Percentiles rank a stretch among this genome's conserved stretches.
phyloP scores from a whole-genome alignment of 2,329 filamentous ascomycete species.

The Emmonsia crescens region DNA sequence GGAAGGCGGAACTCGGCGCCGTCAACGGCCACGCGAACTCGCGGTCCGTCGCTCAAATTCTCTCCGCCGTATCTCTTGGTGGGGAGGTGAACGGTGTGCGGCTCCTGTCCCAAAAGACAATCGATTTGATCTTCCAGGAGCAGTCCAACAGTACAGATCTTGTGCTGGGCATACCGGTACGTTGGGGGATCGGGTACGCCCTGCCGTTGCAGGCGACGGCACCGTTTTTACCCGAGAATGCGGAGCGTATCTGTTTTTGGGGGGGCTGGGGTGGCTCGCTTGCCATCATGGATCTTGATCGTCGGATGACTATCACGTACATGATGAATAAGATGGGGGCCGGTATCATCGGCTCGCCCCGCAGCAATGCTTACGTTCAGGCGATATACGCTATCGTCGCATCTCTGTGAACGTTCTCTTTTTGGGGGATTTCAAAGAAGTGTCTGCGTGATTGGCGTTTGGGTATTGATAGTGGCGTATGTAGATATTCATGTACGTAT shows the following conservation, averaged over 20 bases:
- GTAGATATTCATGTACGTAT: neutral
- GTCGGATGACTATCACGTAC: conserved; percentile 35
- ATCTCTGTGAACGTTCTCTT: neutral
- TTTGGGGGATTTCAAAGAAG: neutral
- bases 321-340: conserved; percentile 37
- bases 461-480: neutral
- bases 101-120: conserved; percentile 33
- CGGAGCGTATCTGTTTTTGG: conserved; percentile 32
- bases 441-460: neutral
- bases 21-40: conserved; percentile 40
- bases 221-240: conserved; percentile 18
- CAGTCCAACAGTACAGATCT: conserved; percentile 35
- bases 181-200: conserved; percentile 36
- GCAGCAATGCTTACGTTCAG: conserved; percentile 21
- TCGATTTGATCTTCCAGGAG: conserved; percentile 37
- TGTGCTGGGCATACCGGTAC: conserved; percentile 24
- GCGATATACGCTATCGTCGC: conserved; percentile 22
- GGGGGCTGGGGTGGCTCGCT: conserved; percentile 38
- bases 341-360: conserved; percentile 21
- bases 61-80: conserved; percentile 27
- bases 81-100: conserved; percentile 22
- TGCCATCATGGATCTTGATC: conserved; percentile 34
- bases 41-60: conserved; percentile 31
- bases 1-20: conserved; percentile 32
- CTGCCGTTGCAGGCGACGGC: conserved; percentile 21